A percentile compares a stretch with the other conserved stretches of the same genome.
phyloP scores from a whole-genome alignment of 2,329 filamentous ascomycete species.

The Cladosporium sphaerospermum region DNA sequence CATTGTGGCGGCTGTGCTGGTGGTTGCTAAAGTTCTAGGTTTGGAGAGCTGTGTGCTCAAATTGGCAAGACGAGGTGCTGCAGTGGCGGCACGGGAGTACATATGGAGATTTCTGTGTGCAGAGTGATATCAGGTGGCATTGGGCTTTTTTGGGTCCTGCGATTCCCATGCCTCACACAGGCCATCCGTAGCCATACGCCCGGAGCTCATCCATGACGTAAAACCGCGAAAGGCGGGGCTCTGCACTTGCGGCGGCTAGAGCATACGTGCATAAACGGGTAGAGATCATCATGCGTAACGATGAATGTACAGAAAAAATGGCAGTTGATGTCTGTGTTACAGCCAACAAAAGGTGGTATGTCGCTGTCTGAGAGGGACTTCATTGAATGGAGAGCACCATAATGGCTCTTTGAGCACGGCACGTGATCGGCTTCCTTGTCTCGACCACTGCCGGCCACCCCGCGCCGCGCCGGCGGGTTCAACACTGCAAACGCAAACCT shows the following conservation, averaged over 20 bases:
- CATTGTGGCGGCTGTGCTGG: slow-evolving; percentile 38
- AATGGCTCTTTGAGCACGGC: background rate
- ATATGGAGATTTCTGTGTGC: background rate
- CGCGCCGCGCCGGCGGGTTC: background rate
- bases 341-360: too few relatives aligned
- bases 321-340: too few relatives aligned
- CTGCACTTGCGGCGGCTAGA: too few relatives aligned
- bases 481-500: background rate
- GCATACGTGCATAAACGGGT: too few relatives aligned
- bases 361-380: too few relatives aligned
- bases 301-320: too few relatives aligned
- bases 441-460: background rate
- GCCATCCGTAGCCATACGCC: slow-evolving; percentile 4
- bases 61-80: slow-evolving; percentile 9
- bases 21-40: slow-evolving; percentile 27
- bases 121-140: slow-evolving; percentile 1
- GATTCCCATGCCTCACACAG: background rate
- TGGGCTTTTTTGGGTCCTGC: slow-evolving; percentile 7
- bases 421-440: background rate
- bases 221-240: background rate
- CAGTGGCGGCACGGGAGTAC: background rate
- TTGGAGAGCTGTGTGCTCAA: slow-evolving; percentile 15
- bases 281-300: too few relatives aligned
- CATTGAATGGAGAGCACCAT: background rate
- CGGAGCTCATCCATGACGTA: slow-evolving; percentile 16